Conservation (phyloP, 768 basidiomycete genomes). For the Phanerodontia chrysosporium region DNA sequence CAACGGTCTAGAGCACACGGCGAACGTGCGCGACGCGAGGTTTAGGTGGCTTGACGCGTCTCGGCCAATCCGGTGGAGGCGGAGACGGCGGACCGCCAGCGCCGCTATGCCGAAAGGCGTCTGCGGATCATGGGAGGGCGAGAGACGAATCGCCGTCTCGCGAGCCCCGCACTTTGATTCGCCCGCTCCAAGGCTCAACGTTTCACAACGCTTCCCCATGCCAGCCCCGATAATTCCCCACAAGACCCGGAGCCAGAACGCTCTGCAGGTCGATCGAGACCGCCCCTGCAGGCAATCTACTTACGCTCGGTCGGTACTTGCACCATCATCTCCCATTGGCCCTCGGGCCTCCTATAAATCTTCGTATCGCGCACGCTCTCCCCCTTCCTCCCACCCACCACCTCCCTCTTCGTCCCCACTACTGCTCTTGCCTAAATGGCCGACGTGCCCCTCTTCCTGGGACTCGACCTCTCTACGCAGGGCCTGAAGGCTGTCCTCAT, state of each 20-base stretch:
- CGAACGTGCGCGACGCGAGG: neutral
- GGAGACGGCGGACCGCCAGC: neutral
- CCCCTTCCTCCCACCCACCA: slow-evolving; percentile 2
- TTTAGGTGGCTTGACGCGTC: neutral
- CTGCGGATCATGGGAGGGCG: neutral
- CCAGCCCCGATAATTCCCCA: slow-evolving; percentile 3
- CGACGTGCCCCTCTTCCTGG: slow-evolving; percentile 52
- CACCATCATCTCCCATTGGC: neutral
- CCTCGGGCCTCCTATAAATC: slow-evolving; percentile 10
- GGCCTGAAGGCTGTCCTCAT: slow-evolving; percentile 76
- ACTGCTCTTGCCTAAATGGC: slow-evolving; percentile 1
- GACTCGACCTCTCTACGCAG: slow-evolving; percentile 85
- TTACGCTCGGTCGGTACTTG: slow-evolving; percentile 12
- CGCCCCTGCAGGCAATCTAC: neutral
- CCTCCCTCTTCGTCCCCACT: neutral
- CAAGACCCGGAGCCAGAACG: slow-evolving; percentile 1
- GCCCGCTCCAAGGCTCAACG: neutral
- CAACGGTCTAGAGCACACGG: too few species aligned
- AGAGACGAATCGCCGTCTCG: neutral
- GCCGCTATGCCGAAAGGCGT: neutral
- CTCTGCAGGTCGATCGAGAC: neutral
- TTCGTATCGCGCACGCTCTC: neutral
- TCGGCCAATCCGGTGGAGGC: neutral
- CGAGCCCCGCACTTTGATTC: neutral
- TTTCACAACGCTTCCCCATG: neutral